Evolutionary conservation across 345 rosid genomes (phyloP).

Genomic region (Fremontodendron californicum): DNA sequence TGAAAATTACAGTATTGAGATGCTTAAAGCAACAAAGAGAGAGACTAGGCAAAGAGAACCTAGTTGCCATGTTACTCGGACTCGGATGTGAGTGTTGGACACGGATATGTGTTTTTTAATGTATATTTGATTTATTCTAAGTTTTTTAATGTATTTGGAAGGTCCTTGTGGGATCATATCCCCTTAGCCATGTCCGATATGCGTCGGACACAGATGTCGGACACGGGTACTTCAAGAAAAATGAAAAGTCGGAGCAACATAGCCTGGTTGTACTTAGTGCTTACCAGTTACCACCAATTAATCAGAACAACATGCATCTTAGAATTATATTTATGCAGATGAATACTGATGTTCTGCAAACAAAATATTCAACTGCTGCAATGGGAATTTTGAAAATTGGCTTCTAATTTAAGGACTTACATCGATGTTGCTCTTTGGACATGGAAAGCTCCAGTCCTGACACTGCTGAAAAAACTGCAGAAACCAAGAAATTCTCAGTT

Average conservation of each 20-base stretch:
- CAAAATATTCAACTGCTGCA: neutral
- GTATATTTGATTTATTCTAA: too few species aligned
- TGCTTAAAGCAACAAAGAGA: constrained; percentile 10
- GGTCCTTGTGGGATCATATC: too few species aligned
- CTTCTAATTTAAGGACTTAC: constrained; percentile 39
- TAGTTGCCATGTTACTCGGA: too few species aligned
- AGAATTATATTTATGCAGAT: neutral
- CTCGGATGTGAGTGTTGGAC: neutral
- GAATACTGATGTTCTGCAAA: neutral
- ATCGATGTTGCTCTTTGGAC: constrained; percentile 72
- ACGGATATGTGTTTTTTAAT: too few species aligned
- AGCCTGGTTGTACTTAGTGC: neutral
- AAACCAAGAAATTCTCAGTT: constrained; percentile 9
- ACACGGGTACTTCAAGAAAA: too few species aligned
- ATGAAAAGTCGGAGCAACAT: too few species aligned
- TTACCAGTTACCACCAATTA: too few species aligned
- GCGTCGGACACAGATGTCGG: too few species aligned
- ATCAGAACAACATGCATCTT: neutral
- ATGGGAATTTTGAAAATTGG: constrained; percentile 6
- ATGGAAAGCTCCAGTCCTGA: constrained; percentile 79
- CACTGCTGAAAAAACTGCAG: constrained; percentile 88
- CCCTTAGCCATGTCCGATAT: too few species aligned
- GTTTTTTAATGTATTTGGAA: too few species aligned
- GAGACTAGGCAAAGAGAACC: neutral
- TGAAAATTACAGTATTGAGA: neutral